Percentiles rank a stretch among this genome's conserved stretches.
Conservation (phyloP, 495 filamentous ascomycete genomes). For the Neurospora discreta region DNA sequence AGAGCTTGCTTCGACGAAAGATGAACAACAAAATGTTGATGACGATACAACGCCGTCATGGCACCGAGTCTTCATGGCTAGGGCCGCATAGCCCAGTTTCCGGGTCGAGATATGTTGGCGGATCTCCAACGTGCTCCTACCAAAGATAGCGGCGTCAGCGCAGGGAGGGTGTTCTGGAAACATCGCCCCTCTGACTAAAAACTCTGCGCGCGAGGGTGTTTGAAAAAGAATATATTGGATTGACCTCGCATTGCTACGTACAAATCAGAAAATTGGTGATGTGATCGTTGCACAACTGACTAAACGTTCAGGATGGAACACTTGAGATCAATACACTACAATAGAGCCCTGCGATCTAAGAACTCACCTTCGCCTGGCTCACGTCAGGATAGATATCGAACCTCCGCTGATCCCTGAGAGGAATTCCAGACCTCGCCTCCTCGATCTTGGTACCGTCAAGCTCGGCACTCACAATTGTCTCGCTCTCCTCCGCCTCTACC, state of each 20-base stretch:
- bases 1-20: neutral
- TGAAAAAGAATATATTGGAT: neutral
- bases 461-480: slow-evolving; percentile 68
- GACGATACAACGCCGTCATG: neutral
- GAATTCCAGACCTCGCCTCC: slow-evolving; percentile 72
- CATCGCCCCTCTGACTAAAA: neutral
- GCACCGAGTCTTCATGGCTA: neutral
- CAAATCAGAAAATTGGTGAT: neutral
- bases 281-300: neutral
- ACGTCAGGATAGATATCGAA: slow-evolving; percentile 97
- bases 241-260: neutral
- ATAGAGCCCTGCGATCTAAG: slow-evolving; percentile 10
- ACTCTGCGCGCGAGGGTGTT: neutral
- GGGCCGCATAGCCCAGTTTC: neutral
- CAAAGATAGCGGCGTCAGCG: neutral
- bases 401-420: slow-evolving; percentile 70
- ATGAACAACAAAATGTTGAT: neutral
- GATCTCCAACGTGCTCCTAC: neutral
- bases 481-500: slow-evolving; percentile 58
- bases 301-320: neutral
- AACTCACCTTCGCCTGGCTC: slow-evolving; percentile 34
- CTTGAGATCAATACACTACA: neutral
- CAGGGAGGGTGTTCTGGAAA: neutral
- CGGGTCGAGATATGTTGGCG: neutral
- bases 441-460: slow-evolving; percentile 61